Percentiles rank a stretch among this genome's conserved stretches.
Conservation (phyloP, 2,329 filamentous ascomycete genomes). For the Zymoseptoria pseudotritici region DNA sequence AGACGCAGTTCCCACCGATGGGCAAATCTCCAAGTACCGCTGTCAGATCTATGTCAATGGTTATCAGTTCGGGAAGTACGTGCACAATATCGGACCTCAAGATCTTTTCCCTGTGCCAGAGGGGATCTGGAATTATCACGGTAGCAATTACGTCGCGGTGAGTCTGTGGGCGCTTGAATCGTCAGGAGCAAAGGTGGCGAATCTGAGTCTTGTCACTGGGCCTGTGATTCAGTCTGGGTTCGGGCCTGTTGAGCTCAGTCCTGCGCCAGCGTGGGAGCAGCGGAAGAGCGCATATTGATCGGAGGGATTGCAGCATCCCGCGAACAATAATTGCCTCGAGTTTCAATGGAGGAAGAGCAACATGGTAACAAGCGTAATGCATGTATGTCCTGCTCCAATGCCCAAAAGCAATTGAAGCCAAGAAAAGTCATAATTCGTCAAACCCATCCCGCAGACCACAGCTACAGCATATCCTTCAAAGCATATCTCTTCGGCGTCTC, state of each 20-base stretch:
- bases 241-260: slow-evolving; percentile 24
- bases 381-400: not conserved
- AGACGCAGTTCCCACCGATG: slow-evolving; percentile 17
- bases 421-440: not conserved
- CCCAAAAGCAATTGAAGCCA: not conserved
- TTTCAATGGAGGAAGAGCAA: not conserved
- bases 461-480: not conserved
- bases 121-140: slow-evolving; percentile 63
- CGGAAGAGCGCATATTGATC: slow-evolving; percentile 27
- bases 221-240: slow-evolving; percentile 28
- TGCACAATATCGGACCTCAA: slow-evolving; percentile 71
- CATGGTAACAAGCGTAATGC: not conserved
- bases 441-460: not conserved
- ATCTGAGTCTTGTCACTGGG: slow-evolving; percentile 24
- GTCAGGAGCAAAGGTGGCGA: slow-evolving; percentile 50
- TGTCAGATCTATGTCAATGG: slow-evolving; percentile 66
- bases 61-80: slow-evolving; percentile 63
- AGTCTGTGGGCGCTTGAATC: slow-evolving; percentile 60
- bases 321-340: no score
- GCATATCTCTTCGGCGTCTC: slow-evolving; percentile 1
- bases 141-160: slow-evolving; percentile 61
- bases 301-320: not conserved
- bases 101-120: slow-evolving; percentile 64
- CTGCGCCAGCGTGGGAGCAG: slow-evolving; percentile 24
- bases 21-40: slow-evolving; percentile 41